Conservation (phyloP, 2,329 filamentous ascomycete genomes). For the Talaromyces rugulosus region DNA sequence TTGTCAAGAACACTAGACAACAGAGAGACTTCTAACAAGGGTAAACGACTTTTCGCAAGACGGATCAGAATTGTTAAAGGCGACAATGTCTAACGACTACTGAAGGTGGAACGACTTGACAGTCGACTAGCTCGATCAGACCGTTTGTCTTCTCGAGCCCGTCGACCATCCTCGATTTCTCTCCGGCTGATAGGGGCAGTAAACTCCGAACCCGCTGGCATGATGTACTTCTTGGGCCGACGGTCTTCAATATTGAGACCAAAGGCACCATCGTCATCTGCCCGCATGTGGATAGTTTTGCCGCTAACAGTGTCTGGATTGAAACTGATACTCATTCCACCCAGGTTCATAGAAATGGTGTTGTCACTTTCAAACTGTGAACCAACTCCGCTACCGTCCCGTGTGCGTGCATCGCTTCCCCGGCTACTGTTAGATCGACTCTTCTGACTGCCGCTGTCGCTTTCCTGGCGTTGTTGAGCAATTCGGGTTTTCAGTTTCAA, state of each 20-base stretch:
- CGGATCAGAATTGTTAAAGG: background rate
- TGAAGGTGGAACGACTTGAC: conserved; percentile 36
- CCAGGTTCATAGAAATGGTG: conserved; percentile 36
- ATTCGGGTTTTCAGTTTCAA: conserved; percentile 28
- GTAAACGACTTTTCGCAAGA: background rate
- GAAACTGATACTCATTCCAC: conserved; percentile 38
- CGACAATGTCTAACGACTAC: conserved; percentile 16
- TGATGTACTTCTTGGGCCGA: conserved; percentile 34
- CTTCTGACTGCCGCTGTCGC: conserved; percentile 39
- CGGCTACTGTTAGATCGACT: conserved; percentile 40
- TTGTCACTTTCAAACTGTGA: conserved; percentile 33
- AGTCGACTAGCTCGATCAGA: conserved; percentile 35
- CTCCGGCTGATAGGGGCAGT: conserved; percentile 26
- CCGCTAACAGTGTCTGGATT: conserved; percentile 31
- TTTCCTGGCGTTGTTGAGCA: conserved; percentile 24
- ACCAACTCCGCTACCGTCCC: conserved; percentile 27
- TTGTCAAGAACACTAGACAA: background rate
- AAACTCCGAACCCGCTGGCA: conserved; percentile 30
- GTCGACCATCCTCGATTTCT: conserved; percentile 30
- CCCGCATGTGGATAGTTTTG: conserved; percentile 36
- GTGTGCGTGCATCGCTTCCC: conserved; percentile 33
- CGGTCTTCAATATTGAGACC: conserved; percentile 37
- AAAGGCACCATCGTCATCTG: conserved; percentile 33
- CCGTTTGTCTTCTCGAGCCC: conserved; percentile 29
- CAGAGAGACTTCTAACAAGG: background rate